These are phyloP conservation scores for Chamaenerion angustifolium DNA, from an alignment of 345 rosid genomes.

Conservation along the genomic window DNA sequence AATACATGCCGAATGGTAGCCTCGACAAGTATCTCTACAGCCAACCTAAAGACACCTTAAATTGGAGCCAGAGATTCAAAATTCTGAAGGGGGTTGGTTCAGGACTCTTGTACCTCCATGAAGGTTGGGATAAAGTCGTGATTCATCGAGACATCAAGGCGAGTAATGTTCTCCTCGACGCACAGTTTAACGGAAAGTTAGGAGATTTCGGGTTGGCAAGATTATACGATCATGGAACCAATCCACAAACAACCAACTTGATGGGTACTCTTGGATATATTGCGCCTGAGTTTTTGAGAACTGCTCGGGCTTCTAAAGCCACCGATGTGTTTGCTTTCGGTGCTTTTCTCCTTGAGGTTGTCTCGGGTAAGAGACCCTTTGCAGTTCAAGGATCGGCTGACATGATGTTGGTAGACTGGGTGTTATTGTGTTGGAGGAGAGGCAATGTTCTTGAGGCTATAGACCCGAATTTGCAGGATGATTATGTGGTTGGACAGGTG, in stretches of 20 bases:
- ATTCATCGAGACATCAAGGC: slow-evolving; percentile 40
- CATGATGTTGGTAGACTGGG: slow-evolving; percentile 22
- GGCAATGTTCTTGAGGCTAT: slow-evolving; percentile 16
- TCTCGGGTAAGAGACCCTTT: slow-evolving; percentile 34
- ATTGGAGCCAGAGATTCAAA: slow-evolving; percentile 24
- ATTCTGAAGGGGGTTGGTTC: slow-evolving; percentile 34
- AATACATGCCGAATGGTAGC: slow-evolving; percentile 47
- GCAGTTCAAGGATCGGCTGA: slow-evolving; percentile 10
- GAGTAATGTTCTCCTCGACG: slow-evolving; percentile 33
- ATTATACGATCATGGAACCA: slow-evolving; percentile 22
- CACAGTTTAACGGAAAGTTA: slow-evolving; percentile 22
- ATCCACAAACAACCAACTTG: slow-evolving; percentile 25
- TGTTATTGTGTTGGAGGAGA: slow-evolving; percentile 21
- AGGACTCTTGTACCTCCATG: slow-evolving; percentile 31
- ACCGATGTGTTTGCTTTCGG: slow-evolving; percentile 38
- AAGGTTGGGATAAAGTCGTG: slow-evolving; percentile 38
- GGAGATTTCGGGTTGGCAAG: slow-evolving; percentile 45
- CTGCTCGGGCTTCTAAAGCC: slow-evolving; percentile 23
- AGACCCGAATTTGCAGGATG: slow-evolving; percentile 25
- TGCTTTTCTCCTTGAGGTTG: slow-evolving; percentile 33
- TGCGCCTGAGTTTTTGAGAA: slow-evolving; percentile 29
- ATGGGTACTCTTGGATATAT: slow-evolving; percentile 40
- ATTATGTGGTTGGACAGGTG: slow-evolving; percentile 15
- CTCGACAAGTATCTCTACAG: slow-evolving; percentile 29
- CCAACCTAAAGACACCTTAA: slow-evolving; percentile 15